These are phyloP conservation scores for Yamadazyma ubonensis DNA, from an alignment of 805 yeast genomes.

Conservation along the genomic window DNA sequence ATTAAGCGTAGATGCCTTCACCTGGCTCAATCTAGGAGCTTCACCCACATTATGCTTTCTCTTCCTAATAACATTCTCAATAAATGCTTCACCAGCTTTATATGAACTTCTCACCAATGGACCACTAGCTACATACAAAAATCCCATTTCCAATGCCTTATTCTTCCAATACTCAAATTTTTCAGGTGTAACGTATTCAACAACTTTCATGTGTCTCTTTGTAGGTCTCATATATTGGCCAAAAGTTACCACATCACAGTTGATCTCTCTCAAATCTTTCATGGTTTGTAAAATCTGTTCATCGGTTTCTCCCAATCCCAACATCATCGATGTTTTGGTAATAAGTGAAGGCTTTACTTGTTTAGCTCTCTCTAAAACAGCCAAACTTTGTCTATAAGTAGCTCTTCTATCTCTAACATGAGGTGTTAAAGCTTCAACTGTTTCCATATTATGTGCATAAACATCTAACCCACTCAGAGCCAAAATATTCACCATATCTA, in stretches of 20 bases:
- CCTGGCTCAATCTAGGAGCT: conserved; percentile 31
- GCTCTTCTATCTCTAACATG: conserved; percentile 96
- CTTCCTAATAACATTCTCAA: conserved; percentile 86
- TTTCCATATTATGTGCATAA: conserved; percentile 94
- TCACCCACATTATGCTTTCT: conserved; percentile 56
- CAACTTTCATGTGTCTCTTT: conserved; percentile 97
- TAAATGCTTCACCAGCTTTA: conserved; percentile 97
- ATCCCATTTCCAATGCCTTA: conserved; percentile 83
- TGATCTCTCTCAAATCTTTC: conserved; percentile 67
- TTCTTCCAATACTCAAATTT: conserved; percentile 93
- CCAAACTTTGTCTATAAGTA: conserved; percentile 82
- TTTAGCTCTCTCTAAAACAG: conserved; percentile 81
- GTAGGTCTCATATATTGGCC: conserved; percentile 99
- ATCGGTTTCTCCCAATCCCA: conserved; percentile 95
- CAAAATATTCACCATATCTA: conserved; percentile 72
- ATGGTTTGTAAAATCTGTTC: conserved; percentile 79
- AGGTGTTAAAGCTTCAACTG: conserved; percentile 94
- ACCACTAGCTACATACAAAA: conserved; percentile 94
- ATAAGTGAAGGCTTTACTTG: conserved; percentile 67
- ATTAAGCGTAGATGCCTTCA: conserved; percentile 6
- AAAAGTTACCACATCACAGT: conserved; percentile 93
- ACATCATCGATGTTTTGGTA: conserved; percentile 93
- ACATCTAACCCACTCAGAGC: conserved; percentile 91
- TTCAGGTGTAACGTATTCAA: conserved; percentile 90
- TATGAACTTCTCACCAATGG: conserved; percentile 95